phyloP scores from a whole-genome alignment of 2,329 filamentous ascomycete genomes.

The Verticillium zaregamsianum region DNA sequence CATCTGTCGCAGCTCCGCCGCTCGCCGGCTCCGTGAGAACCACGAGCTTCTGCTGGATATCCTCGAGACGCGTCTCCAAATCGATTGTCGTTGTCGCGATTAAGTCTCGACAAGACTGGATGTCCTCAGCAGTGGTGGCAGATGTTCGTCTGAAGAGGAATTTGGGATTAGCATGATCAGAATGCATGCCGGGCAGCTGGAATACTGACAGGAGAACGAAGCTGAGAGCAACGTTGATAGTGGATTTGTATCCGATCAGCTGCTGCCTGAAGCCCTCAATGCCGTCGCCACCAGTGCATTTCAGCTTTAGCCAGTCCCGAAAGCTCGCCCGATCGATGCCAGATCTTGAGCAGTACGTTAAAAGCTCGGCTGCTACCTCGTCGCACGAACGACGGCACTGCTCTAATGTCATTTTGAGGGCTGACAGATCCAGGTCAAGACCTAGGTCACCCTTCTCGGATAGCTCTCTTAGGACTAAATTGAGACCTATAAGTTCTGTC shows the following conservation, averaged over 20 bases:
- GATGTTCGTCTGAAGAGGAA: not conserved
- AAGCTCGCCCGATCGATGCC: slow-evolving; percentile 31
- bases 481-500: slow-evolving; percentile 33
- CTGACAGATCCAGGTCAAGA: slow-evolving; percentile 10
- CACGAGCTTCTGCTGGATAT: not conserved
- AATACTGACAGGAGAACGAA: slow-evolving; percentile 16
- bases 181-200: not conserved
- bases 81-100: not conserved
- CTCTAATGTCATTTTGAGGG: slow-evolving; percentile 26
- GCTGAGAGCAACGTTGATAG: slow-evolving; percentile 17
- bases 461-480: slow-evolving; percentile 27
- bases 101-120: not conserved
- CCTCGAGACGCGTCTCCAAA: not conserved
- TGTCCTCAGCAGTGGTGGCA: not conserved
- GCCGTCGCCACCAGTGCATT: slow-evolving; percentile 37
- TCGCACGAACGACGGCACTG: slow-evolving; percentile 37
- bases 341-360: slow-evolving; percentile 28
- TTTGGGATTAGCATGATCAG: too few species aligned
- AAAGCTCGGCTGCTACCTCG: slow-evolving; percentile 34
- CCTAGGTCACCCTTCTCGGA: slow-evolving; percentile 18
- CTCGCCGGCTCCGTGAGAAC: not conserved
- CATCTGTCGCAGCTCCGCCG: not conserved
- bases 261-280: slow-evolving; percentile 33
- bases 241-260: slow-evolving; percentile 34
- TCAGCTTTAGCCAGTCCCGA: slow-evolving; percentile 39